Evolutionary conservation across 2,329 filamentous ascomycete species (phyloP), one percentile per base, ranked within the genome.

Genomic region (Aspergillus tubingensis): DNA sequence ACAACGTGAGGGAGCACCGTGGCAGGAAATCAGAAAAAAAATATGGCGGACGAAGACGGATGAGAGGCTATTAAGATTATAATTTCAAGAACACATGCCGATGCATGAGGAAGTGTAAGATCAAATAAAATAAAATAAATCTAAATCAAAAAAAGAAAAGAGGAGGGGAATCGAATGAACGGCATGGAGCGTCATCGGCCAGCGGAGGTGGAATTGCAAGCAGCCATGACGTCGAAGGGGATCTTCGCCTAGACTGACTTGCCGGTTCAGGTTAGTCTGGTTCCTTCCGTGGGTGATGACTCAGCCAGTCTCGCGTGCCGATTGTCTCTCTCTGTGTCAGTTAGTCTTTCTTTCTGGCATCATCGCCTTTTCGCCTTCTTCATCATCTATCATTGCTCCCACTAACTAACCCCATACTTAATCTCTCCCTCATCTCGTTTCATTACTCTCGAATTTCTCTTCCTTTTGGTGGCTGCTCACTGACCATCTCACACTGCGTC

Each of bases 111-210:
- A 30, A 30, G 47, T 10, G n/a, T 13, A 8, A 8, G 17, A 43
- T 43, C 5, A 19, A 30, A 30, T 30, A 30, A 30, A 30, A 30
- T 10, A 11, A 30, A 30, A 11, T 11, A 30, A 30, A 4, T 30
- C 27, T 30, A 4, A 30, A 11, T 30, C 3, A 5, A 30, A 30
- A 30, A 30, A 30, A 30, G 27, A 30, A 30, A 30, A 30, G 27
- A 11, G 8, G 8, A 30, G 10, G 27, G 7, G 8, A 43, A 19
- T 43, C 15, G 10, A 49, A 25, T 44, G 41, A 44, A 21, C 41
- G 41, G 41, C 11, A n/a, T 50, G 47, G 47, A 50, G 47, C 47
- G 47, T 50, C 47, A 50, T 50, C 47, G 30, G 47, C 41, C 25
- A 17, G 15, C 47, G 47, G n/a, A 17, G 23, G 32, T 36, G 32